These are phyloP conservation scores for Suillus discolor DNA, from an alignment of 768 basidiomycete species.

Conservation along the genomic window DNA sequence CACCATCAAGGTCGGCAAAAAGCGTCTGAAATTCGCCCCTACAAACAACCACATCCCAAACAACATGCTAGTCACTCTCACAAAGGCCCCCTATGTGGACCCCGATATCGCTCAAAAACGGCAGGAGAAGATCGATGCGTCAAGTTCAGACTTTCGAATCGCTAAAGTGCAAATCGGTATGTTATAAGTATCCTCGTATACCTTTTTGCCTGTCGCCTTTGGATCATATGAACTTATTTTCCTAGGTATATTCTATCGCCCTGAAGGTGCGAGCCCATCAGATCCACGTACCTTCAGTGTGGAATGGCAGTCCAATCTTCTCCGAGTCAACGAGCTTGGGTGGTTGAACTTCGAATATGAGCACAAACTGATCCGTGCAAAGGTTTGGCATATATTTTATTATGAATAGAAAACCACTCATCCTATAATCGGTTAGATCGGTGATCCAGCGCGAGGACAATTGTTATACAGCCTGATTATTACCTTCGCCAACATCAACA, in stretches of 20 bases:
- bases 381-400: conserved; percentile 39
- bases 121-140: conserved; percentile 41
- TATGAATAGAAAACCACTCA: background rate
- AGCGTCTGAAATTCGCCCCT: conserved; percentile 38
- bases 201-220: background rate
- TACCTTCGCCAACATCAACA: conserved; percentile 57
- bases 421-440: conserved; percentile 46
- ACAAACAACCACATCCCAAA: conserved; percentile 13
- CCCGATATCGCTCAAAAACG: conserved; percentile 57
- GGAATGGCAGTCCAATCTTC: conserved; percentile 66
- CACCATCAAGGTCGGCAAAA: conserved; percentile 40
- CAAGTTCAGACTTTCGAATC: conserved; percentile 55
- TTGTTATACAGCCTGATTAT: conserved; percentile 54
- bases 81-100: conserved; percentile 57
- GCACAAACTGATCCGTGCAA: conserved; percentile 64
- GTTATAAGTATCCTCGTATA: conserved; percentile 40
- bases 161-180: conserved; percentile 69
- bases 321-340: conserved; percentile 41
- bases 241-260: conserved; percentile 32
- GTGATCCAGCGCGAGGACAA: conserved; percentile 55
- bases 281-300: conserved; percentile 60
- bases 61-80: conserved; percentile 38
- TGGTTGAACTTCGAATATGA: conserved; percentile 68
- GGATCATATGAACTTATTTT: background rate
- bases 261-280: conserved; percentile 25